phyloP scores from a whole-genome alignment of 2,329 filamentous ascomycete species.

The Aspergillus ochraceus region DNA sequence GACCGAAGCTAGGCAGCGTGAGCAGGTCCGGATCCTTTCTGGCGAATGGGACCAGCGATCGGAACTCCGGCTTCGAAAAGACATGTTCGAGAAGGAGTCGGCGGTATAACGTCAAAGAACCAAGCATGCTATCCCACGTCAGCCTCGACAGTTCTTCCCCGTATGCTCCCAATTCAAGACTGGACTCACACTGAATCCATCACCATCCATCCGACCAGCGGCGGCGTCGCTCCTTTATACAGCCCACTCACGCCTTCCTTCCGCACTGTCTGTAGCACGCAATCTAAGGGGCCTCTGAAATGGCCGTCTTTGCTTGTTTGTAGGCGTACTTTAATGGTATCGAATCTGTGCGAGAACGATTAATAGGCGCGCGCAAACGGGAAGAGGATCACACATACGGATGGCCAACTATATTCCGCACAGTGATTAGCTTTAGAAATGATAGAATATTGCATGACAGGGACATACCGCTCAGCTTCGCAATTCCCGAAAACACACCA shows the following conservation, averaged over 20 bases:
- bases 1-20: conserved; percentile 72
- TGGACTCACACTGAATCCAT: conserved; percentile 72
- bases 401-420: conserved; percentile 53
- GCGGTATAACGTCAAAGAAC: conserved; percentile 86
- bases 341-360: conserved; percentile 61
- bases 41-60: conserved; percentile 38
- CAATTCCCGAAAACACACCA: conserved; percentile 91
- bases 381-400: conserved; percentile 46
- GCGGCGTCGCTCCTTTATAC: conserved; percentile 93
- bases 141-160: conserved; percentile 17
- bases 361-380: neutral
- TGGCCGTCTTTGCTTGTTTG: conserved; percentile 77
- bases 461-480: conserved; percentile 75
- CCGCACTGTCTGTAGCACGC: conserved; percentile 77
- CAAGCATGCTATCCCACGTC: conserved; percentile 67
- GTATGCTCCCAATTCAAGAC: neutral
- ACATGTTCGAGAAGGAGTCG: conserved; percentile 77
- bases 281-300: conserved; percentile 85
- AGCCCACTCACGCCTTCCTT: conserved; percentile 82
- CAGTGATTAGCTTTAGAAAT: neutral
- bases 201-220: conserved; percentile 95
- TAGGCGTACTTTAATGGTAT: conserved; percentile 93
- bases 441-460: neutral
- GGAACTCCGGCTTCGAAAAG: conserved; percentile 59
- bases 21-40: conserved; percentile 34